Conservation (phyloP, 257 asterid genomes). For the Penstemon davidsonii region DNA sequence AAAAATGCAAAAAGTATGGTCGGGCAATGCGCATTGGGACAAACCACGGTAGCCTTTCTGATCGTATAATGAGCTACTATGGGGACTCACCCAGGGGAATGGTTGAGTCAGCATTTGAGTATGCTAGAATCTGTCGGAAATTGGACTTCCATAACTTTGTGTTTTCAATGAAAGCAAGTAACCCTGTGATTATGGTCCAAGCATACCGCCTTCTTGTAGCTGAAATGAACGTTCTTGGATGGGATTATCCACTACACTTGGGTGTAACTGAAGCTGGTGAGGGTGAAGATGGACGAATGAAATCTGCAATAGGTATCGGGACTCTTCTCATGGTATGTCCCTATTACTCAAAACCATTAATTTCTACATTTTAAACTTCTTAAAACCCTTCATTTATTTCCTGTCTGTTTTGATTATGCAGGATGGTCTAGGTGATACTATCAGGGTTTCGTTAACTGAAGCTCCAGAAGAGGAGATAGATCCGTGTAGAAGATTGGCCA, state of each 20-base stretch:
- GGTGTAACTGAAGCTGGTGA: constrained; percentile 99
- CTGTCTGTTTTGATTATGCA: constrained; percentile 28
- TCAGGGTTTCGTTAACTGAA: constrained; percentile 95
- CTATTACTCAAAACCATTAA: background rate
- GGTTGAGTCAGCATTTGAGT: constrained; percentile 99
- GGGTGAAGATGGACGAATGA: constrained; percentile 99
- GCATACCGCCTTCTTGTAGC: constrained; percentile 97
- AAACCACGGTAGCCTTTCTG: constrained; percentile 99
- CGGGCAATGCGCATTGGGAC: constrained; percentile 98
- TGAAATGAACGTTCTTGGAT: constrained; percentile 95
- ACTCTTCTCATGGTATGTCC: constrained; percentile 85
- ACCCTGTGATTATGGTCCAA: constrained; percentile 96
- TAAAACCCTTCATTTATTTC: background rate
- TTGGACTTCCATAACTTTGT: constrained; percentile 94
- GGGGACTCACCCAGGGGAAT: constrained; percentile 99
- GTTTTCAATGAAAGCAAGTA: constrained; percentile 99
- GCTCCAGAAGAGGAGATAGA: constrained; percentile 95
- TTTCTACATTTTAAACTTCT: background rate
- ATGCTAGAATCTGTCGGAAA: constrained; percentile 88
- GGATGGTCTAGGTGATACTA: constrained; percentile 99
- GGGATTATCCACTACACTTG: constrained; percentile 98
- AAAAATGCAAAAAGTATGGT: constrained; percentile 90
- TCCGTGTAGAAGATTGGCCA: constrained; percentile 95
- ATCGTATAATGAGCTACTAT: constrained; percentile 94
- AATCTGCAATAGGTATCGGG: constrained; percentile 98